These are phyloP conservation scores for Clitocybe nebularis DNA, from an alignment of 1,284 basidiomycete species.

Conservation along the genomic window DNA sequence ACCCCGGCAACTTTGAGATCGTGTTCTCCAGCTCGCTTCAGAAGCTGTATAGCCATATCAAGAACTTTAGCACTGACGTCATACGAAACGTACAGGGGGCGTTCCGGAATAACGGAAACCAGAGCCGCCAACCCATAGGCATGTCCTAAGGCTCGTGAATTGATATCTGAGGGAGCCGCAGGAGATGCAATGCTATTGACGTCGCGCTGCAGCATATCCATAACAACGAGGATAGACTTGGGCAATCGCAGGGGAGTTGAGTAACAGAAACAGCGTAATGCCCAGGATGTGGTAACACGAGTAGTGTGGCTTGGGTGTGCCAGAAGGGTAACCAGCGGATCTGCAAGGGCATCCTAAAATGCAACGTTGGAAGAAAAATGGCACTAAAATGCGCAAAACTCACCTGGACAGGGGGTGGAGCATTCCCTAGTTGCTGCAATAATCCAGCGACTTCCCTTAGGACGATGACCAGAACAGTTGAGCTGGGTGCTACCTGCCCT, in stretches of 20 bases:
- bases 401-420: conserved; percentile 83
- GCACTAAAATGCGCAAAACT: conserved; percentile 12
- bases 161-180: conserved; percentile 70
- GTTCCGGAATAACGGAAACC: conserved; percentile 80
- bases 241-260: conserved; percentile 85
- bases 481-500: conserved; percentile 70
- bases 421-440: conserved; percentile 87
- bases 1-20: conserved; percentile 78
- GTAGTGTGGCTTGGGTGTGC: conserved; percentile 87
- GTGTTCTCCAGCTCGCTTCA: conserved; percentile 91
- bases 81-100: conserved; percentile 93
- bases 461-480: conserved; percentile 72
- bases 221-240: conserved; percentile 69
- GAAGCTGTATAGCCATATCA: conserved; percentile 85
- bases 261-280: conserved; percentile 86
- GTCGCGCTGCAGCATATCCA: conserved; percentile 83
- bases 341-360: conserved; percentile 74
- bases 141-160: conserved; percentile 77
- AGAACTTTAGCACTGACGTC: conserved; percentile 90
- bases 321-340: conserved; percentile 83
- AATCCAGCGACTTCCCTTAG: conserved; percentile 85
- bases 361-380: neutral
- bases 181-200: conserved; percentile 66
- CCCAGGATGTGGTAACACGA: conserved; percentile 83
- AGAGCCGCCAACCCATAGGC: conserved; percentile 87